Evolutionary conservation across 2,329 filamentous ascomycete genomes (phyloP).

Genomic region (Talaromyces atroroseus): DNA sequence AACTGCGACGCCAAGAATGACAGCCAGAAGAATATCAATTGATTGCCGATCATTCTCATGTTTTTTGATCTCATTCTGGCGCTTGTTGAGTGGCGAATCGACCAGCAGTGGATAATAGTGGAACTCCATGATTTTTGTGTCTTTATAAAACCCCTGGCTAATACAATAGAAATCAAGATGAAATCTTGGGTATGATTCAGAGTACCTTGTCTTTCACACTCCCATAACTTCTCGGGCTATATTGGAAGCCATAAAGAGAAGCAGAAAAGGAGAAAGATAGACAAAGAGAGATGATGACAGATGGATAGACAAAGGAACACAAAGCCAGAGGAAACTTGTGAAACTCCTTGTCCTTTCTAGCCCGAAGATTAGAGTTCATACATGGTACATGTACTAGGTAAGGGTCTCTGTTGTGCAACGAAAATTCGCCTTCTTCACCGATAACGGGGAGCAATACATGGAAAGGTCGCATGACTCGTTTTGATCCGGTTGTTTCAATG

Average conservation of each 20-base stretch:
- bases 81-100: neutral
- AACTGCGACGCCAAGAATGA: constrained; percentile 11
- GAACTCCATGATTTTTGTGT: neutral
- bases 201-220: neutral
- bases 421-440: neutral
- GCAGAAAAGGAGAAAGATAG: neutral
- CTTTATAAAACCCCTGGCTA: neutral
- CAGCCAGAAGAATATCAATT: constrained; percentile 12
- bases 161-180: neutral
- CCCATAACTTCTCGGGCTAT: neutral
- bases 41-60: constrained; percentile 5
- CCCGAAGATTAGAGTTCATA: neutral
- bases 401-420: neutral
- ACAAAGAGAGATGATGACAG: neutral
- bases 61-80: neutral
- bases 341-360: neutral
- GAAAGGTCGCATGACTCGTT: constrained; percentile 7
- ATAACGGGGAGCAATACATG: neutral
- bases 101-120: neutral
- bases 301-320: neutral
- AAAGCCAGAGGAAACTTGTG: neutral
- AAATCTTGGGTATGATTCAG: neutral
- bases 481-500: neutral
- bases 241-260: neutral
- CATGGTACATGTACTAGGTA: constrained; percentile 1